These are phyloP conservation scores for Diaporthe citrichinensis DNA, from an alignment of 2,329 filamentous ascomycete species.

Conservation along the genomic window DNA sequence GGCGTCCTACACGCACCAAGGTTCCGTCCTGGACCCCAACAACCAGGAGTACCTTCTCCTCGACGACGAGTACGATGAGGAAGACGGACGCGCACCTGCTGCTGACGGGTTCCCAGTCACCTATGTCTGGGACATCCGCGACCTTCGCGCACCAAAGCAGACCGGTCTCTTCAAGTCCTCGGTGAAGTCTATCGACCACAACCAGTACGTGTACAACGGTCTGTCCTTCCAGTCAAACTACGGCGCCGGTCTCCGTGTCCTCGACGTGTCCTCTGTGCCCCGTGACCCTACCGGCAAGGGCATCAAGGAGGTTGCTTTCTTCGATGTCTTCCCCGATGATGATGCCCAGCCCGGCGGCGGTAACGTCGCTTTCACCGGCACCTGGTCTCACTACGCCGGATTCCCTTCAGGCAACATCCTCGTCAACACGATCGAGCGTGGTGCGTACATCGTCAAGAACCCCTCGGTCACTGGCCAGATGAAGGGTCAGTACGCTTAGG, in stretches of 20 bases:
- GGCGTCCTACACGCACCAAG: constrained; percentile 69
- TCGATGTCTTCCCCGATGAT: constrained; percentile 64
- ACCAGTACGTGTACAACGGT: constrained; percentile 59
- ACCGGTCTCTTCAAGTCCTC: constrained; percentile 57
- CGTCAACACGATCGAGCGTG: constrained; percentile 64
- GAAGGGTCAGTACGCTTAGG: constrained; percentile 26
- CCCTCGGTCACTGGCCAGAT: constrained; percentile 28
- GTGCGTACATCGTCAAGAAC: constrained; percentile 54
- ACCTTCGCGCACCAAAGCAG: constrained; percentile 57
- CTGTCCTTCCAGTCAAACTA: constrained; percentile 62
- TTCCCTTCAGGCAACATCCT: constrained; percentile 55
- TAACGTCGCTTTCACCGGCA: constrained; percentile 54
- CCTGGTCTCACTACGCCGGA: constrained; percentile 60
- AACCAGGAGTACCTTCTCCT: constrained; percentile 62
- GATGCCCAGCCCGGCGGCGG: constrained; percentile 54
- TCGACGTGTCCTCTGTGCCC: constrained; percentile 51
- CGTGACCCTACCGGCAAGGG: constrained; percentile 54
- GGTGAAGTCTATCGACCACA: constrained; percentile 58
- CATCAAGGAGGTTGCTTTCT: constrained; percentile 60
- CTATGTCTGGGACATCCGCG: constrained; percentile 64
- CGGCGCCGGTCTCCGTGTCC: constrained; percentile 56
- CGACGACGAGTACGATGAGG: constrained; percentile 69
- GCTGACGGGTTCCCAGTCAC: constrained; percentile 60
- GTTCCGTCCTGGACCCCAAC: constrained; percentile 62
- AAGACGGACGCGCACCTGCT: constrained; percentile 54